These are phyloP conservation scores for Nicotiana noctiflora DNA, from an alignment of 257 asterid species.

Conservation along the genomic window DNA sequence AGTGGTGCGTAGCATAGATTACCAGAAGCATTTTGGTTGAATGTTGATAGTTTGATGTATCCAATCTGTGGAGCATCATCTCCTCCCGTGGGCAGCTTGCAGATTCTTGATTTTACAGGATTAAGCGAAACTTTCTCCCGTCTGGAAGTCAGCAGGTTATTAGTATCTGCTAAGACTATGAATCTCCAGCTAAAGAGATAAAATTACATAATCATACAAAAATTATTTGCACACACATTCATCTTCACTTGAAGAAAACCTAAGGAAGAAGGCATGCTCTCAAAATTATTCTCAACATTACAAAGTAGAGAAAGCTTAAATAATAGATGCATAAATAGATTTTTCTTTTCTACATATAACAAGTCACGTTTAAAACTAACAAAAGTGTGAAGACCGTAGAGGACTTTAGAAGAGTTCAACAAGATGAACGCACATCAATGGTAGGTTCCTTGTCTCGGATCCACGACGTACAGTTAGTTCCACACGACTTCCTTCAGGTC, in stretches of 20 bases:
- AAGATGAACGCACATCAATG: constrained; percentile 49
- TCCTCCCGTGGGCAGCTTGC: constrained; percentile 56
- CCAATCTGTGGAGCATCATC: constrained; percentile 66
- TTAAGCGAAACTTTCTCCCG: constrained; percentile 74
- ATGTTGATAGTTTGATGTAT: constrained; percentile 83
- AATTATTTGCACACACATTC: background rate
- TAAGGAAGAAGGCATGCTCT: background rate
- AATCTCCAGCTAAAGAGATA: background rate
- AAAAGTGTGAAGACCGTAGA: background rate
- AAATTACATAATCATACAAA: background rate
- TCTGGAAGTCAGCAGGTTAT: constrained; percentile 43
- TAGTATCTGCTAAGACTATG: constrained; percentile 15
- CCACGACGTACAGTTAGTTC: constrained; percentile 62
- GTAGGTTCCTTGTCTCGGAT: constrained; percentile 53
- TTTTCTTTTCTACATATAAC: background rate
- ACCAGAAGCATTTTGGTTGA: constrained; percentile 98
- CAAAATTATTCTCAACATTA: background rate
- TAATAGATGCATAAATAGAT: background rate
- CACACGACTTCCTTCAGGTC: constrained; percentile 90
- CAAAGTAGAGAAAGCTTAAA: background rate
- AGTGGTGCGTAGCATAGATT: background rate
- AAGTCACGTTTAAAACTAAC: background rate
- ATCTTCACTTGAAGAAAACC: background rate
- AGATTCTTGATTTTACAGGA: constrained; percentile 90
- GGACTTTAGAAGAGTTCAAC: background rate